Base-by-base conservation (phyloP, 2,329 filamentous ascomycete species). In the Penicillium rolfsii region DNA sequence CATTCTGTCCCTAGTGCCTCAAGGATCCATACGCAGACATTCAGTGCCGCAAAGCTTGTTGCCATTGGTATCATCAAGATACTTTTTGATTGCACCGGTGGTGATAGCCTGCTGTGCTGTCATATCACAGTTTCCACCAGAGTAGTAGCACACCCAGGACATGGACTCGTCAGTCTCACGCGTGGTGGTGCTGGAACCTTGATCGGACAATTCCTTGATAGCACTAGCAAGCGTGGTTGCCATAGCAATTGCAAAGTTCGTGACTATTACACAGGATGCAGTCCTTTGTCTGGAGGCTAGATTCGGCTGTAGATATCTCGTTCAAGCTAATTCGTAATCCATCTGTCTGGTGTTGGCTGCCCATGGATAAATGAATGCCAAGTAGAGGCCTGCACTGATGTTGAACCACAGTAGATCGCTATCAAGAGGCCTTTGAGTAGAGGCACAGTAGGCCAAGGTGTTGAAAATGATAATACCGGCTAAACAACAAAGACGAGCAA, bases 111-210 rank as follows among this genome's bases (percentile, higher is more conserved):
- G 52, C 40, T 61, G 52, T 30, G 55, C 35, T n/a, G 55, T 55
- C 5, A 48, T 63, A 16, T 58, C 58, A 41, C 63, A 65, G 30
- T 59, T 38, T 3, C 46, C 40, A 19, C 59, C 41, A n/a, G 58
- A 24, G n/a, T 58, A 43, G 22, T 57, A 22, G 41, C 33, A 60
- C 3, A 35, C 30, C 54, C 46, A 64, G 33, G 36, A 30, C 30
- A 58, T 16, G 24, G 19, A 28, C 16, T 57, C 55, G 30, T 55
- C 48, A 12, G 52, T 56, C 3, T 55, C 61, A 22, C 30, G 35
- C 54, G 49, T 58, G 26, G 40, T 7, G 46, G 19, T 53, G 40
- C 55, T 49, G 14, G 38, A 52, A n/a, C 33, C 38, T 28, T 36
- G 14, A 19, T 46, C 12, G 30, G 55, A 53, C 5, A 52, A 33